Conservation (phyloP, 1,139 yeast genomes). For the Pichia sp. region DNA sequence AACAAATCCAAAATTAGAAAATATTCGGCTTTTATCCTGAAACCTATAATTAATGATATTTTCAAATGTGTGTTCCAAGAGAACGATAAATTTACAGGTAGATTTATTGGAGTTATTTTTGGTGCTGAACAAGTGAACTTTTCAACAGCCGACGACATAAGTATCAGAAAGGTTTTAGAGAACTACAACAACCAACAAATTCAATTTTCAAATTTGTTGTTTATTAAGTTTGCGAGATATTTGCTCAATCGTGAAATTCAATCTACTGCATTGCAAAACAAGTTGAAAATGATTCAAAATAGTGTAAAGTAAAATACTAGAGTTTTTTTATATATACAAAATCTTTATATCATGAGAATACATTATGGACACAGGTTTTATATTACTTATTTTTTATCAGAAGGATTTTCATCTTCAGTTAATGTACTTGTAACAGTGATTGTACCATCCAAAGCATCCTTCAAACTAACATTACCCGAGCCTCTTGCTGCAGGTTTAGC, state of each 20-base stretch:
- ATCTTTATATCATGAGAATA: neutral
- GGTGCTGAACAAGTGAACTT: slow-evolving; percentile 2
- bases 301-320: neutral
- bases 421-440: slow-evolving; percentile 14
- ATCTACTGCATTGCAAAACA: neutral
- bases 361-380: slow-evolving; percentile 22
- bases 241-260: neutral
- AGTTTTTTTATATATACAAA: neutral
- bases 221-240: slow-evolving; percentile 1
- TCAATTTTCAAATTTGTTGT: slow-evolving; percentile 1
- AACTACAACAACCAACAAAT: neutral
- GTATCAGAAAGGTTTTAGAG: neutral
- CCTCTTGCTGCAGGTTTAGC: slow-evolving; percentile 74
- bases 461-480: slow-evolving; percentile 57
- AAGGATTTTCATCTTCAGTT: slow-evolving; percentile 16
- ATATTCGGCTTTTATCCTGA: slow-evolving; percentile 1
- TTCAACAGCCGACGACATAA: slow-evolving; percentile 1
- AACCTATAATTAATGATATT: slow-evolving; percentile 9
- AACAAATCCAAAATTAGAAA: neutral
- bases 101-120: slow-evolving; percentile 7
- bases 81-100: slow-evolving; percentile 3
- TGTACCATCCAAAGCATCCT: slow-evolving; percentile 43
- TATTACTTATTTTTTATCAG: neutral
- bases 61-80: slow-evolving; percentile 12
- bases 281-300: neutral